A percentile compares a stretch with the other conserved stretches of the same genome.
Evolutionary conservation across 1,139 yeast genomes (phyloP).

Genomic region (Candida frijolesensis): DNA sequence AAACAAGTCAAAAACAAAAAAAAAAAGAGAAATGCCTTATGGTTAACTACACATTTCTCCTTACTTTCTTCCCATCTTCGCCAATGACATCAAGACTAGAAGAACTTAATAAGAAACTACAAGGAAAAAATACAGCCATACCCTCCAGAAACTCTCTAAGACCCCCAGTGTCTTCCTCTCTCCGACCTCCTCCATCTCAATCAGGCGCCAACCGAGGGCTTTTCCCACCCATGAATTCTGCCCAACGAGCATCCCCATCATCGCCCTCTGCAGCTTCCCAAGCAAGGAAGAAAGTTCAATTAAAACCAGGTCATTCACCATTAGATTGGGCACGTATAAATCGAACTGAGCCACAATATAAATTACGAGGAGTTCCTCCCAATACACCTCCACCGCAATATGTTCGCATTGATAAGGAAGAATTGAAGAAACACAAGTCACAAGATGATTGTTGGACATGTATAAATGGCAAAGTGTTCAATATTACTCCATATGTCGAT

Average conservation of each 20-base stretch:
- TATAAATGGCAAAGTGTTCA: constrained; percentile 79
- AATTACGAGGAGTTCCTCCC: constrained; percentile 43
- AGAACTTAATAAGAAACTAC: constrained; percentile 11
- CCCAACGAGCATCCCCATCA: constrained; percentile 32
- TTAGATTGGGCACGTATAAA: constrained; percentile 80
- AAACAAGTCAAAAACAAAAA: background rate
- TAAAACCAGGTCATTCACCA: constrained; percentile 83
- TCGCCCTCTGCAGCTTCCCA: constrained; percentile 10
- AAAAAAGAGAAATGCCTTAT: background rate
- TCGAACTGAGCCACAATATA: constrained; percentile 26
- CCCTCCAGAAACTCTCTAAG: constrained; percentile 7
- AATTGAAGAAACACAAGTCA: constrained; percentile 60
- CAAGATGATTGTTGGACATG: constrained; percentile 83
- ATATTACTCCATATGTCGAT: constrained; percentile 75
- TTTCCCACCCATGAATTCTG: constrained; percentile 45
- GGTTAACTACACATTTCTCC: background rate
- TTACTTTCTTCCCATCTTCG: background rate
- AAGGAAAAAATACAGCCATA: constrained; percentile 6
- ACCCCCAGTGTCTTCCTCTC: constrained; percentile 3
- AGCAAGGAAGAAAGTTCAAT: constrained; percentile 55
- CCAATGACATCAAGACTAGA: constrained; percentile 13
- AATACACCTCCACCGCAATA: constrained; percentile 45
- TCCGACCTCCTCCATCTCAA: constrained; percentile 7
- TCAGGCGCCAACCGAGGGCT: constrained; percentile 14
- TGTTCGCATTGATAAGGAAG: constrained; percentile 58